Evolutionary conservation across 169 alveolate genomes (phyloP), one percentile per base, ranked within the genome.

Genomic region (Neospora caninum): DNA sequence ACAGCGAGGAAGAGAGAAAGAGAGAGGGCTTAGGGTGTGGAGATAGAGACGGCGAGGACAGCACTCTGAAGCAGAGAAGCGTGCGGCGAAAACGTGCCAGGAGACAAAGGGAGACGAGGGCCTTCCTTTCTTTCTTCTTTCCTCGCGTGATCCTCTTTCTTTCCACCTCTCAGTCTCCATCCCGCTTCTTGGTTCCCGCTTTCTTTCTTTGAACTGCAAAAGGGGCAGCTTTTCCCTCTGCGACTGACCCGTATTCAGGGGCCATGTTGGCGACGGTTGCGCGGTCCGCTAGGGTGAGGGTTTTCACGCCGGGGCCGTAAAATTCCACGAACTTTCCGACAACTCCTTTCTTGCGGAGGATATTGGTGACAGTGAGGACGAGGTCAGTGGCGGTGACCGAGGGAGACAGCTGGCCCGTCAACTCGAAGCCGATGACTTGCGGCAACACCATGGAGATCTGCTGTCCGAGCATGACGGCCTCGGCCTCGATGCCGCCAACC

Each of bases 401-500:
- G 73, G 95, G 95, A 31, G 97, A 95, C 53, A 99, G 98, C 91
- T 97, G 92, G n/a, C 99, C 99, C 13, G 98, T 98, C 34, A 99
- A 97, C 83, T 98, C 97, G 95, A 98, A 98, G 45, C 99, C 99
- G 36, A 99, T 98, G 16, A 99, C 99, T 93, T 98, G 98, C 22
- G 99, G 99, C 34, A 99, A 96, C n/a, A 98, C 98, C 99, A 99
- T 99, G 54, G 99, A 98, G 36, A 98, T 98, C 42, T 99, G 98
- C 95, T 98, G 98, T 36, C 99, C 99, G 64, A 99, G 97, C 99
- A 99, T 98, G 88, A 99, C 99, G 42, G 99, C 99, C 96, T 99
- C 99, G 80, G 99, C 99, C 96, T 99, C 99, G 58, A 99, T 98
- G 27, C 99, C 99, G 53, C 99, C 99, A 29, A 98, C 99, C 31